Evolutionary conservation across 164 flowering plant species (phyloP), one percentile per base, ranked within the genome.

Genomic region (Warburgia ugandensis): DNA sequence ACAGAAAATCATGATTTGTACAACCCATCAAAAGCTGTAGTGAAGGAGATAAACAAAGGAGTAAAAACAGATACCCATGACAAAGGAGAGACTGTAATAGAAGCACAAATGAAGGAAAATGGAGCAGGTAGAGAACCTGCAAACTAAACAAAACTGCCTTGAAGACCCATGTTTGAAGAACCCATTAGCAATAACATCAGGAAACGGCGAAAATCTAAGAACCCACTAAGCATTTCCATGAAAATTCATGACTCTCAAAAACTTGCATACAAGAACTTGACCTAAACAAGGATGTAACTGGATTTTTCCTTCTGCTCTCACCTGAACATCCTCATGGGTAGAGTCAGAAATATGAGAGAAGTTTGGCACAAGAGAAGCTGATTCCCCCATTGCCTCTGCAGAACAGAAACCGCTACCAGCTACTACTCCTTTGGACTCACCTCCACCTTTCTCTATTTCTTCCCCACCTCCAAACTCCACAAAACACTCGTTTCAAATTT

Each of bases 291-390:
- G 4, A 3, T 3, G 36, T 30, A 53, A 6, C 36, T 47, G 28
- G 39, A 36, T 28, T 38, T 11, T 2, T 30, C 10, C 10, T 11
- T 22, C 35, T 43, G 23, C 20, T 9, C 29, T 31, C 23, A 75
- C 81, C 79, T 75, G 65, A 58, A 45, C 55, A 44, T 52, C 32
- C 48, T 59, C 77, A 42, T 61, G 63, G 31, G 70, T 56, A 59
- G 48, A 41, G 19, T 66, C 71, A 44, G 77, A 56, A 26, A 72
- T 54, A 21, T 68, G 74, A 67, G 83, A 75, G 62, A 75, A 77
- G 25, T 29, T 31, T 58, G 70, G 77, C 67, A 58, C 6, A 13
- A 77, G 75, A 64, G 74, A 76, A 52, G 87, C 70, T 1, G 92
- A 73, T 58, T 80, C 84, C 20, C 68, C 78, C 86, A 80, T 83